Evolutionary conservation across 2,329 filamentous ascomycete genomes (phyloP), one percentile per base, ranked within the genome.

Genomic region (Alternaria incomplexa): DNA sequence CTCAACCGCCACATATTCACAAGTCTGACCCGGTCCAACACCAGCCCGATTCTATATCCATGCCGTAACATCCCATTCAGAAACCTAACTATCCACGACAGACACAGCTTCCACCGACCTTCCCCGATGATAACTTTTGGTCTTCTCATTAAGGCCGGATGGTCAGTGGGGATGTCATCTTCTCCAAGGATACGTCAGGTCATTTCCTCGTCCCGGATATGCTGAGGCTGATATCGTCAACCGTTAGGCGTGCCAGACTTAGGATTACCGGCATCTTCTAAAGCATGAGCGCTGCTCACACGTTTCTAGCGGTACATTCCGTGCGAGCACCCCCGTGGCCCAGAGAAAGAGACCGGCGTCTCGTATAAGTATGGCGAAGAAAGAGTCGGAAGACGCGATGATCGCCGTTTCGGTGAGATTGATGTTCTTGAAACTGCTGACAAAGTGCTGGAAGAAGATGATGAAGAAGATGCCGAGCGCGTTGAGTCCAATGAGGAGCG

Each of bases 401-500:
- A 73, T 77, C 36, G 76, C 68, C 23, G 78, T 58, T 11, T 62
- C 55, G n/a, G 60, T 45, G 20, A 69, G 56, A 0, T 47, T 23
- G 28, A 69, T 50, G 40, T n/a, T 26, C 28, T 30, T 52, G 20
- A 20, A 69, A 36, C 30, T 62, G 55, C 3, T 32, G 51, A 32
- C 75, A 15, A 11, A 69, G 22, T 45, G 71, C 12, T 17, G 54
- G 30, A 48, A 28, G 43, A 48, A 17, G 46, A 17, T 20, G 25
- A 17, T 17, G 25, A 30, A 2, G 26, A 47, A 55, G 13, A 72
- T 68, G 5, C 55, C 46, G 20, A 75, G 67, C 12, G 78, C 13
- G 64, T 84, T 84, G 67, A 73, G 68, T 32, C 82, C 23, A 64
- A 83, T 78, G 45, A 82, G 71, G 20, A 83, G 56, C 5, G 79